Conservation (phyloP, 1,284 basidiomycete species). For the Fomitiporia mediterranea region DNA sequence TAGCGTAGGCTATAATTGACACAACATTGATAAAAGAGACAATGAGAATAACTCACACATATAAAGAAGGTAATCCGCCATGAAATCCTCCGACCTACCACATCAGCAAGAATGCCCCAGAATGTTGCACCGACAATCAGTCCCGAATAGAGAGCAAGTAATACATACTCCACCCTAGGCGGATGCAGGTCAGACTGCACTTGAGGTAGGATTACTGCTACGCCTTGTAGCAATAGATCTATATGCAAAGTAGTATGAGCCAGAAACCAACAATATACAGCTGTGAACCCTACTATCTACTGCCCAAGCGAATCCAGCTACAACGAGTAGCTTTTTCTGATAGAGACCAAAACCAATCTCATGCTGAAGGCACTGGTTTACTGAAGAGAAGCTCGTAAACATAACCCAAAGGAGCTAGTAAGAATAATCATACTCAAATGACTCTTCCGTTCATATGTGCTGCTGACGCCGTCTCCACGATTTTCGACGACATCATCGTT, state of each 20-base stretch:
- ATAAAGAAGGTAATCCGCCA: constrained; percentile 60
- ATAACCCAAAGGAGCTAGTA: background rate
- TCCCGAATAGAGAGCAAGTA: constrained; percentile 54
- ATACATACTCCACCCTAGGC: constrained; percentile 41
- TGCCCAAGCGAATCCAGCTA: too few relatives aligned
- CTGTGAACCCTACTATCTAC: too few relatives aligned
- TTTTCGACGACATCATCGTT: background rate
- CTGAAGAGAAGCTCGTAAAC: constrained; percentile 25
- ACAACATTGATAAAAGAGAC: background rate
- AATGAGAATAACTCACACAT: constrained; percentile 28
- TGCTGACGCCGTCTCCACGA: constrained; percentile 25
- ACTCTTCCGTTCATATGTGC: constrained; percentile 28
- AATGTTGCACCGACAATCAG: constrained; percentile 52
- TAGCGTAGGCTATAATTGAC: background rate
- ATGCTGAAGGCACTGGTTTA: constrained; percentile 44
- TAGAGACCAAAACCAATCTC: constrained; percentile 62
- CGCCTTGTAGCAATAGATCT: constrained; percentile 53
- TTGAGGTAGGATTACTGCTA: constrained; percentile 48
- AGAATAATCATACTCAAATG: constrained; percentile 18
- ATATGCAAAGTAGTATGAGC: too few relatives aligned
- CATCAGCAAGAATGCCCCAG: constrained; percentile 48
- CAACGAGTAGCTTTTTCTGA: constrained; percentile 53
- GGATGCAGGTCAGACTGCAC: constrained; percentile 44
- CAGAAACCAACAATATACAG: too few relatives aligned
- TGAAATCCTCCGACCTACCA: constrained; percentile 48